Percentiles rank a stretch among this genome's conserved stretches.
These are phyloP conservation scores for Aspergillus sclerotialis DNA, from an alignment of 2,329 filamentous ascomycete genomes.

Conservation along the genomic window DNA sequence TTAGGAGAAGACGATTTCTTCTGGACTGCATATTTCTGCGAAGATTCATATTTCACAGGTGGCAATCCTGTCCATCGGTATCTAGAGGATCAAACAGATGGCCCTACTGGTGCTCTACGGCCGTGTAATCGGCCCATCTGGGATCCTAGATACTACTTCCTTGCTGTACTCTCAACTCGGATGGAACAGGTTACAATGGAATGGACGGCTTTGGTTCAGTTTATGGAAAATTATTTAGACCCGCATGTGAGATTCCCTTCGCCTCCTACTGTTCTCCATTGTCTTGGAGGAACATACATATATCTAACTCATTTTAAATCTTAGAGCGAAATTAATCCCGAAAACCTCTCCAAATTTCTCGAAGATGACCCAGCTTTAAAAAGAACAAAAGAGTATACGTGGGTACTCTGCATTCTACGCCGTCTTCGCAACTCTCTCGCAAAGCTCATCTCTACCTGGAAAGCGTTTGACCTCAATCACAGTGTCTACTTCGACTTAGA, in stretches of 20 bases:
- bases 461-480: constrained; percentile 2
- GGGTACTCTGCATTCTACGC: constrained; percentile 2
- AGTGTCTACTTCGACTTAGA: constrained; percentile 6
- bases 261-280: neutral
- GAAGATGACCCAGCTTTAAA: constrained; percentile 2
- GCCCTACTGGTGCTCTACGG: neutral
- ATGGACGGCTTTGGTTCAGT: constrained; percentile 3
- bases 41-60: constrained; percentile 1
- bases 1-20: constrained; percentile 6
- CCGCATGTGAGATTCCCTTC: neutral
- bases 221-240: constrained; percentile 1
- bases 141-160: constrained; percentile 7
- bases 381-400: constrained; percentile 3
- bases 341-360: constrained; percentile 1
- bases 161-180: constrained; percentile 2
- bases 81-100: constrained; percentile 1
- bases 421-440: constrained; percentile 1
- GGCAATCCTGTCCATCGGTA: neutral
- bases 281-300: neutral
- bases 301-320: neutral
- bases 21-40: constrained; percentile 5
- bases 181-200: constrained; percentile 4
- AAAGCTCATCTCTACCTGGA: neutral
- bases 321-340: constrained; percentile 1
- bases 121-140: constrained; percentile 2